These are phyloP conservation scores for Physaria fendleri DNA, from an alignment of 345 rosid species.

Conservation along the genomic window DNA sequence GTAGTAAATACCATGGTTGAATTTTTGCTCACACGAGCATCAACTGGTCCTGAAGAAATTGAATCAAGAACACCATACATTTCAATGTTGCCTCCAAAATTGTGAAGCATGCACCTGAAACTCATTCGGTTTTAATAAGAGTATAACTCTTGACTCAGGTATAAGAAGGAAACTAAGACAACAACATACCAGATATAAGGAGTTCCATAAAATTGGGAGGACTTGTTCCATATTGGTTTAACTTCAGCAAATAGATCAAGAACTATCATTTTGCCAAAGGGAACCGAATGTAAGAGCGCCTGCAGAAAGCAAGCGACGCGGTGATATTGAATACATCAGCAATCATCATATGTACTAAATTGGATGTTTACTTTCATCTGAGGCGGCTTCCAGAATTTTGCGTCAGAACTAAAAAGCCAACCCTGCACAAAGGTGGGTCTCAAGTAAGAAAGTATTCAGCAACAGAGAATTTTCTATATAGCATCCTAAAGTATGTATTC, in stretches of 20 bases:
- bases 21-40: slow-evolving; percentile 63
- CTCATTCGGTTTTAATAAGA: slow-evolving; percentile 1
- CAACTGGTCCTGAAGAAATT: slow-evolving; percentile 76
- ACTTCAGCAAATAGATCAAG: slow-evolving; percentile 93
- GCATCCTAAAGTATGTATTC: neutral
- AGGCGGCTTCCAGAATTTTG: slow-evolving; percentile 79
- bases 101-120: slow-evolving; percentile 89
- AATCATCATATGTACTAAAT: neutral
- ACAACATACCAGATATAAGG: slow-evolving; percentile 74
- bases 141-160: neutral
- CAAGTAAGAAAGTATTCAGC: slow-evolving; percentile 11
- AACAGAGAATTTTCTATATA: neutral
- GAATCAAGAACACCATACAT: slow-evolving; percentile 81
- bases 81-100: slow-evolving; percentile 94
- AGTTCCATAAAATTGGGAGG: slow-evolving; percentile 83
- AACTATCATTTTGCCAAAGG: slow-evolving; percentile 86
- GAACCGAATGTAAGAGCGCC: slow-evolving; percentile 95
- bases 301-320: slow-evolving; percentile 30
- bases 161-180: slow-evolving; percentile 1
- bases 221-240: slow-evolving; percentile 76
- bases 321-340: neutral
- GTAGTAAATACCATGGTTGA: slow-evolving; percentile 74
- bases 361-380: slow-evolving; percentile 69
- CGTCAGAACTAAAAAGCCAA: slow-evolving; percentile 87
- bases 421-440: slow-evolving; percentile 48